Conservation (phyloP, 768 basidiomycete genomes). For the Pisolithus tinctorius region DNA sequence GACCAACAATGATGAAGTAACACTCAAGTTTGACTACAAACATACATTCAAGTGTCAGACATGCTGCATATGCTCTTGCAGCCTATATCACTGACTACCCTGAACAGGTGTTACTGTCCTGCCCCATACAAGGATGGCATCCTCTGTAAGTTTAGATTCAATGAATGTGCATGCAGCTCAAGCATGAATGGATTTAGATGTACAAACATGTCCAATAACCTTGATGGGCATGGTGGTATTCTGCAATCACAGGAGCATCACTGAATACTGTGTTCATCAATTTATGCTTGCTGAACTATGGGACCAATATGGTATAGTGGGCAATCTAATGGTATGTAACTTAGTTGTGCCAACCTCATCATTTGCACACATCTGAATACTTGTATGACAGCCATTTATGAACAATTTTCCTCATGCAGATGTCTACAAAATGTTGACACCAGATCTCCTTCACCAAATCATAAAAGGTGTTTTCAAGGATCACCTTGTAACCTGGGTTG, state of each 20-base stretch:
- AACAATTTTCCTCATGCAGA: background rate
- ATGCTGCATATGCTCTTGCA: conserved; percentile 27
- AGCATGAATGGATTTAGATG: background rate
- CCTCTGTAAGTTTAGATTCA: background rate
- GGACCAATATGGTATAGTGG: background rate
- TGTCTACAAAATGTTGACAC: background rate
- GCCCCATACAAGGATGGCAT: conserved; percentile 25
- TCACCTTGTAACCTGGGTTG: conserved; percentile 9
- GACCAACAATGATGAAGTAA: background rate
- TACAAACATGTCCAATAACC: background rate
- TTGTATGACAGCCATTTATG: background rate
- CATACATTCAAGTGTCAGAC: background rate
- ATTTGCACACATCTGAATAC: background rate
- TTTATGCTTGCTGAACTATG: background rate
- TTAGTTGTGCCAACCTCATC: background rate
- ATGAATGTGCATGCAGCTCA: too few relatives aligned
- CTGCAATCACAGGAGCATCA: background rate
- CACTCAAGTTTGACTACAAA: background rate
- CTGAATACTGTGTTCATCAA: background rate
- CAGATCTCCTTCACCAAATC: conserved; percentile 4
- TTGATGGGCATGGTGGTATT: background rate
- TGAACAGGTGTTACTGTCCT: conserved; percentile 28
- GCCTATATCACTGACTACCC: conserved; percentile 37
- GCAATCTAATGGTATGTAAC: background rate
- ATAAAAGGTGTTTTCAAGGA: conserved; percentile 11